These are phyloP conservation scores for Typha latifolia DNA, from an alignment of 176 grass and related monocot species.

Conservation along the genomic window DNA sequence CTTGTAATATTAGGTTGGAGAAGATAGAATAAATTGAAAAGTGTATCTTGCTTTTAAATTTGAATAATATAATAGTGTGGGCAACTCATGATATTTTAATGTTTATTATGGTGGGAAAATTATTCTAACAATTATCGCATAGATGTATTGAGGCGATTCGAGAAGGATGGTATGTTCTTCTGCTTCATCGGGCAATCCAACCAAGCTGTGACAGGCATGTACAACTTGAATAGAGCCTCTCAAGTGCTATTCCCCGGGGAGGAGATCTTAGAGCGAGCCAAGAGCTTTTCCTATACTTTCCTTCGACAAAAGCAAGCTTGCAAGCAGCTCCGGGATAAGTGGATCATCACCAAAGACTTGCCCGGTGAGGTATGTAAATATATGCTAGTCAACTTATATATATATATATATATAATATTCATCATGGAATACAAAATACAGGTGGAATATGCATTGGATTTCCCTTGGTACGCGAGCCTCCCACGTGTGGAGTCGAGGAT, in stretches of 20 bases:
- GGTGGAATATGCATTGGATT: slow-evolving; percentile 72
- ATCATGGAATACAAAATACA: slow-evolving; percentile 9
- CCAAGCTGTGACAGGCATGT: slow-evolving; percentile 90
- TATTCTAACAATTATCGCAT: background rate
- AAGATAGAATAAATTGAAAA: no score
- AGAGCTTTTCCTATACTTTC: slow-evolving; percentile 33
- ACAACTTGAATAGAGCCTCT: slow-evolving; percentile 70
- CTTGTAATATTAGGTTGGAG: no score
- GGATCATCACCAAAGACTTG: slow-evolving; percentile 63
- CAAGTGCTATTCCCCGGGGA: slow-evolving; percentile 46
- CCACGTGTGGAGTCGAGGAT: slow-evolving; percentile 69
- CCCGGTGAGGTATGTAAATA: slow-evolving; percentile 42
- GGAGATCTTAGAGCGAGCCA: slow-evolving; percentile 37
- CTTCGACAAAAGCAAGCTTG: slow-evolving; percentile 35
- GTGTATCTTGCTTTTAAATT: no score
- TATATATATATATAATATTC: no score
- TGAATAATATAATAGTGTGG: no score
- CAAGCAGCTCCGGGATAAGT: slow-evolving; percentile 41
- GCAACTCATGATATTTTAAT: no score
- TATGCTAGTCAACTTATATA: no score
- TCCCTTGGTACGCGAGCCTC: slow-evolving; percentile 71
- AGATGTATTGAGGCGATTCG: slow-evolving; percentile 79
- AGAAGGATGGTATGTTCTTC: slow-evolving; percentile 83
- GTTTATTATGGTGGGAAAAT: no score
- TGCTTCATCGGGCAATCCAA: slow-evolving; percentile 83